These are phyloP conservation scores for Taxillus chinensis DNA, from an alignment of 164 flowering plant species.

Conservation along the genomic window DNA sequence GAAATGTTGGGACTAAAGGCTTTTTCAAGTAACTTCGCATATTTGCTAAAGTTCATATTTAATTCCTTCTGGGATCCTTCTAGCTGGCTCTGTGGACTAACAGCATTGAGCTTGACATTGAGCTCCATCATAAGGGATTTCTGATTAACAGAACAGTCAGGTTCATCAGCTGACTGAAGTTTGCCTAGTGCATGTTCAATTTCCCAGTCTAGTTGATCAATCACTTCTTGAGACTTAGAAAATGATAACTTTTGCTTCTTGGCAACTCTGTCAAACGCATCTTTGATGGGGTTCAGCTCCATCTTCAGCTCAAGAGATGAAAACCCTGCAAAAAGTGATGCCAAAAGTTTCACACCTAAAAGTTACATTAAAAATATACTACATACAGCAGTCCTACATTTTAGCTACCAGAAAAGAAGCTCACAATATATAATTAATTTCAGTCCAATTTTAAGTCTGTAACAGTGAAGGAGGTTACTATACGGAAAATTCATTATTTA, in stretches of 20 bases:
- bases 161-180: slow-evolving; percentile 18
- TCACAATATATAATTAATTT: too few species aligned
- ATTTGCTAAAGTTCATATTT: slow-evolving; percentile 52
- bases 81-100: slow-evolving; percentile 38
- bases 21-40: slow-evolving; percentile 60
- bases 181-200: slow-evolving; percentile 38
- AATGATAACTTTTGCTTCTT: slow-evolving; percentile 69
- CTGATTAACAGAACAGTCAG: slow-evolving; percentile 15
- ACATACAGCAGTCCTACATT: too few species aligned
- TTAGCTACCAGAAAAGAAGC: too few species aligned
- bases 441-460: too few species aligned
- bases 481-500: too few species aligned
- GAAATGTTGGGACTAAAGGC: slow-evolving; percentile 65
- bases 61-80: slow-evolving; percentile 72
- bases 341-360: not conserved
- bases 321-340: slow-evolving; percentile 12
- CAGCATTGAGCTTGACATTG: slow-evolving; percentile 32
- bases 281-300: slow-evolving; percentile 71
- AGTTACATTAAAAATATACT: too few species aligned
- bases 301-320: slow-evolving; percentile 18
- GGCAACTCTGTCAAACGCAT: slow-evolving; percentile 72
- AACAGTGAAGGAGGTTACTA: too few species aligned
- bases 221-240: slow-evolving; percentile 57
- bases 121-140: slow-evolving; percentile 40
- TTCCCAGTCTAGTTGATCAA: slow-evolving; percentile 53